Evolutionary conservation across 139 green algal genomes (phyloP).

Genomic region (Dunaliella primolecta): DNA sequence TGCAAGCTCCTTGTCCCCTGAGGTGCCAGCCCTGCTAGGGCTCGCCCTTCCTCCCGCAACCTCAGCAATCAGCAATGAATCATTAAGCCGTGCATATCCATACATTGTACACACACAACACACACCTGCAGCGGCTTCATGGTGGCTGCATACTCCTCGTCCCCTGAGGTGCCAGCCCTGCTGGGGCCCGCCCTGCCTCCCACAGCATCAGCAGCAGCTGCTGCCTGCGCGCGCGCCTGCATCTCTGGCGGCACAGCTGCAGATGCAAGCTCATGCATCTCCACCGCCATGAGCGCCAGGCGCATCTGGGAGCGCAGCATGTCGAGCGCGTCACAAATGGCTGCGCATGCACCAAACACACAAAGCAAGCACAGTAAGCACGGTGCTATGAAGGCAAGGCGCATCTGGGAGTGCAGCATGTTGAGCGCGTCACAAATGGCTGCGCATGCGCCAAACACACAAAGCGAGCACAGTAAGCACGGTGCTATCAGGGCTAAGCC

Average conservation of each 20-base stretch:
- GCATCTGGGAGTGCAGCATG: conserved; percentile 1
- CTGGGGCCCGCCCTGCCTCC: background rate
- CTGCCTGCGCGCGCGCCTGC: no score
- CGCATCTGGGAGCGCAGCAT: conserved; percentile 1
- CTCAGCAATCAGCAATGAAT: no score
- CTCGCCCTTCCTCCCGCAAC: background rate
- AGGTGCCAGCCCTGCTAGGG: background rate
- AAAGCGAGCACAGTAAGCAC: no score
- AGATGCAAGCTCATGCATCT: background rate
- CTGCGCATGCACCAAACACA: no score
- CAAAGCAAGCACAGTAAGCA: no score
- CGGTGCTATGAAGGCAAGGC: background rate
- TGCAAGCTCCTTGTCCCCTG: background rate
- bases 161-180: background rate
- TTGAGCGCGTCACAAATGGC: background rate
- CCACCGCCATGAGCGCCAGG: conserved; percentile 4
- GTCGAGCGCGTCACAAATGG: background rate
- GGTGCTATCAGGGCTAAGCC: background rate
- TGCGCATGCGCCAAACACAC: no score
- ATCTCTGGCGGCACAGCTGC: background rate
- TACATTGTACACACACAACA: no score
- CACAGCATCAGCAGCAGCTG: no score
- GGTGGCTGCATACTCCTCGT: background rate
- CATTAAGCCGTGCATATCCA: no score
- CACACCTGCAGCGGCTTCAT: conserved; percentile 27